These are phyloP conservation scores for Hypoxylon sp. DNA, from an alignment of 2,329 filamentous ascomycete species.

Conservation along the genomic window DNA sequence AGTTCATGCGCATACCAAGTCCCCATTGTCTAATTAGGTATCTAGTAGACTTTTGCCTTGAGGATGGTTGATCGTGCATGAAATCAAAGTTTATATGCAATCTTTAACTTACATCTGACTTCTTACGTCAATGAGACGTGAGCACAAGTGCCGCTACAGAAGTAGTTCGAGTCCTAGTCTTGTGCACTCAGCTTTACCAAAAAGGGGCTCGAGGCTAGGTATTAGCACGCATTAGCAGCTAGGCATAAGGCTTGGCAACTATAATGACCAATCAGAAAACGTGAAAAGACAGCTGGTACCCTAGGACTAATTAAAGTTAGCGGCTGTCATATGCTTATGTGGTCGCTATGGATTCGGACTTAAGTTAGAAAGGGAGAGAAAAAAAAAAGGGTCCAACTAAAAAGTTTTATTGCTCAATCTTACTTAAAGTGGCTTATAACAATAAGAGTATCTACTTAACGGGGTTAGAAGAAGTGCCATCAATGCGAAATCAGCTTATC, in stretches of 20 bases:
- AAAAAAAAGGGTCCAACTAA: slow-evolving; percentile 22
- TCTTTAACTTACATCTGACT: no score
- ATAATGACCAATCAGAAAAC: slow-evolving; percentile 13
- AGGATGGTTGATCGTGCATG: no score
- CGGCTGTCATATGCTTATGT: slow-evolving; percentile 19
- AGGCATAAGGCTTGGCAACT: slow-evolving; percentile 8
- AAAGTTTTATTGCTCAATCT: slow-evolving; percentile 21
- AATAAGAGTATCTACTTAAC: slow-evolving; percentile 1
- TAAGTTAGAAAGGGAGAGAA: no score
- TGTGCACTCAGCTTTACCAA: no score
- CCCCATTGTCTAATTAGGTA: no score
- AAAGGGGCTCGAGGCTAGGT: not conserved
- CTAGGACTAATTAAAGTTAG: slow-evolving; percentile 28
- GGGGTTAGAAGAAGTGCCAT: slow-evolving; percentile 4
- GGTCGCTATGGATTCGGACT: no score
- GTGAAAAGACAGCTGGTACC: slow-evolving; percentile 9
- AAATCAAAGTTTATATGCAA: no score
- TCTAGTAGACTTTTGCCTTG: no score
- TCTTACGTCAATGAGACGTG: no score
- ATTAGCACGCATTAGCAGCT: not conserved
- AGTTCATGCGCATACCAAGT: no score
- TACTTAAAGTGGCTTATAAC: not conserved
- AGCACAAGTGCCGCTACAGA: no score
- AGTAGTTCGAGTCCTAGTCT: no score
- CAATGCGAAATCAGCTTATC: slow-evolving; percentile 22